These are phyloP conservation scores for Hemisphaericaspora lyxosophila DNA, from an alignment of 1,139 yeast genomes.

Conservation along the genomic window DNA sequence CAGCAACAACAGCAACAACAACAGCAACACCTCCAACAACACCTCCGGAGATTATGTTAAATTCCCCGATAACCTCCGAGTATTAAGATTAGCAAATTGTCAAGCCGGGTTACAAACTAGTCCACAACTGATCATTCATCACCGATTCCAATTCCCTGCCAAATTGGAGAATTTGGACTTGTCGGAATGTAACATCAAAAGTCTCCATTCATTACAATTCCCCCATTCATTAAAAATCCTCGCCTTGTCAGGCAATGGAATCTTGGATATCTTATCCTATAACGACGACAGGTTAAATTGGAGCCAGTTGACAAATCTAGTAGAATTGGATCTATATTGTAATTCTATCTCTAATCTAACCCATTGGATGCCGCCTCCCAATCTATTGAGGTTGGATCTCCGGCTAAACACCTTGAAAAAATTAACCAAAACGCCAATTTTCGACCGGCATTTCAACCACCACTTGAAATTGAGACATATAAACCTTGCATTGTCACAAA, in stretches of 20 bases:
- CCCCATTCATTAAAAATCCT: conserved; percentile 26
- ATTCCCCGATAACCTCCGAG: conserved; percentile 26
- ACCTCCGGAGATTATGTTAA: conserved; percentile 7
- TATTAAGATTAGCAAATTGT: conserved; percentile 18
- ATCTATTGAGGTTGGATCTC: conserved; percentile 23
- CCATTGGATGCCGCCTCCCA: conserved; percentile 27
- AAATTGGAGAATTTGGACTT: conserved; percentile 21
- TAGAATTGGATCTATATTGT: conserved; percentile 24
- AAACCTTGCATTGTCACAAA: conserved; percentile 18
- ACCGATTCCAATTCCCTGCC: conserved; percentile 24
- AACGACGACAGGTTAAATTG: conserved; percentile 20
- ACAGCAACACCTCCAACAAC: too few relatives aligned
- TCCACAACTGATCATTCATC: too few relatives aligned
- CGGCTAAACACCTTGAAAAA: conserved; percentile 19
- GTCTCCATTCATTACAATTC: conserved; percentile 23
- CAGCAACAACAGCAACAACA: too few relatives aligned
- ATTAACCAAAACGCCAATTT: conserved; percentile 13
- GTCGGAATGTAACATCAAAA: conserved; percentile 24
- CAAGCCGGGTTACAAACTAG: too few relatives aligned
- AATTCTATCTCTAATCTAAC: conserved; percentile 22
- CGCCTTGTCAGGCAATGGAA: conserved; percentile 24
- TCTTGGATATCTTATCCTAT: conserved; percentile 16
- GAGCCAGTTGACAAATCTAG: conserved; percentile 23
- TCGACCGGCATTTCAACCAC: conserved; percentile 9
- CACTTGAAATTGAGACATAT: conserved; percentile 12